Evolutionary conservation across 176 grass and related monocot species (phyloP), one percentile per base, ranked within the genome.

Genomic region (Zea luxurians): DNA sequence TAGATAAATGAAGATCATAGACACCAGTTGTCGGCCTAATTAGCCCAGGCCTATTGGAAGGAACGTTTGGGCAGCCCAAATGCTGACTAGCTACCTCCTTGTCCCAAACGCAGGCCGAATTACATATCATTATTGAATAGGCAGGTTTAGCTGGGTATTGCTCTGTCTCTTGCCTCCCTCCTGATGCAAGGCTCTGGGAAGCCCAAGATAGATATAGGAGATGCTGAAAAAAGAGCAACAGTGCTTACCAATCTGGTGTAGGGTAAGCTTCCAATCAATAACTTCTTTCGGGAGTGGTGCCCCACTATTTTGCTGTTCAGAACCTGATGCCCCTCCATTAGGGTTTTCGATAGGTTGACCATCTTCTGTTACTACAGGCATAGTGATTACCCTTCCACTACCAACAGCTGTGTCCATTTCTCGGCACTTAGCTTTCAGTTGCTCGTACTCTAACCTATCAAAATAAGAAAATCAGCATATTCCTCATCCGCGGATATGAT

Each of bases 161-260:
- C 20, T 13, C 68, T 49, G 45, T 70, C 21, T 50, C 27, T 50
- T 13, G 1, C 13, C 68, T 50, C 6, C 68, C 45, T 27, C 68
- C 16, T 15, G 68, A 50, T 2, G 1, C 12, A 37, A 7, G 20
- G 46, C 27, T 16, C 21, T 13, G 21, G 46, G 68, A 48, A 50
- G 21, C 34, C 68, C 68, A 16, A 38, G 27, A 62, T 45, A 38
- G 27, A 62, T 45, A 46, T 16, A 59, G 6, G 27, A 67, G 70
- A 64, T 78, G 45, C 17, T 54, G 2, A 38, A 77, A 58, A 13
- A 75, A 47, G 61, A 42, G 38, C 41, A 72, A 43, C 1, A 53
- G 34, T 48, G 53, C 44, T 75, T 88, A 98, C 96, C 96, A 87
- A 98, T 98, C 86, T 98, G 96, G 86, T 98, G 96, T 49, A 98